A percentile compares a stretch with the other conserved stretches of the same genome.
Evolutionary conservation across 768 basidiomycete species (phyloP).

Genomic region (Coprinopsis sp.): DNA sequence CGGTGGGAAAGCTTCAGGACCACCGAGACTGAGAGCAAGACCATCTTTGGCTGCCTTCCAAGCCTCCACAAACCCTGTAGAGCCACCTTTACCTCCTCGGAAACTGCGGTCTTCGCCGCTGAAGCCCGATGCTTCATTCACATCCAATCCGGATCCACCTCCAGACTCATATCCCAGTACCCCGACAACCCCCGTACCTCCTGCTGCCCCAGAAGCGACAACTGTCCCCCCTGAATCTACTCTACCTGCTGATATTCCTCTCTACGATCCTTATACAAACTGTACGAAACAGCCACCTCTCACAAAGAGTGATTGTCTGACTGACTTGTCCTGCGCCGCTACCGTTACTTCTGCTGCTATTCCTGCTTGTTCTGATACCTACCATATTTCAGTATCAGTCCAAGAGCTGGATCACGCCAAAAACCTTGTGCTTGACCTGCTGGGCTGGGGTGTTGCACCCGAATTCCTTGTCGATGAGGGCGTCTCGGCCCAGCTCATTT

Average conservation of each 20-base stretch:
- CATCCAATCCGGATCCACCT: neutral
- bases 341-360: neutral
- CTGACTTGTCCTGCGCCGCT: neutral
- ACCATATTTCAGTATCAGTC: slow-evolving; percentile 2
- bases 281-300: slow-evolving; percentile 1
- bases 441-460: slow-evolving; percentile 49
- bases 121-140: neutral
- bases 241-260: neutral
- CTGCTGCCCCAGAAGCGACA: neutral
- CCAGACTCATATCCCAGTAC: neutral
- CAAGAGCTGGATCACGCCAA: slow-evolving; percentile 10
- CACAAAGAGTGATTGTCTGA: neutral
- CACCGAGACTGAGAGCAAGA: neutral
- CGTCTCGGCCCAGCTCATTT: slow-evolving; percentile 50
- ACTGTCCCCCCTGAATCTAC: neutral
- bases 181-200: neutral
- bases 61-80: neutral
- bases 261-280: slow-evolving; percentile 9
- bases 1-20: neutral
- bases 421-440: slow-evolving; percentile 45
- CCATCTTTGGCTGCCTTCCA: no score
- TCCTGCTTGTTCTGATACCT: neutral
- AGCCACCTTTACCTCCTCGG: no score
- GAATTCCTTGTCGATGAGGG: slow-evolving; percentile 44
- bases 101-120: neutral